Evolutionary conservation across 1,284 basidiomycete species (phyloP).

Genomic region (Xerocomus nothofagi): DNA sequence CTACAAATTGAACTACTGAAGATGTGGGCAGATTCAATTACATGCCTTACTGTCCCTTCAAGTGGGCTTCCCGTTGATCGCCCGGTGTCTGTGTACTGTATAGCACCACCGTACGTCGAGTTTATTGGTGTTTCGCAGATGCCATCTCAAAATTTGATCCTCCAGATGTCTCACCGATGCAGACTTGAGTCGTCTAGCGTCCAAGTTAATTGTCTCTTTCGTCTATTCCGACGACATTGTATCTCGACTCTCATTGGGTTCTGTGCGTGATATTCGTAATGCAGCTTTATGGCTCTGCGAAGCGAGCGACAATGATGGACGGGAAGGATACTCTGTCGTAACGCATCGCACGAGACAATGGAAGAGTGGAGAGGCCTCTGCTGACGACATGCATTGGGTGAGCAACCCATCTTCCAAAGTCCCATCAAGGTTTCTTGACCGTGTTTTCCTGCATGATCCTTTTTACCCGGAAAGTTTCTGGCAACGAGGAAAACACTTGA

Average conservation of each 20-base stretch:
- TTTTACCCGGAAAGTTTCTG: slow-evolving; percentile 53
- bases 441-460: background rate
- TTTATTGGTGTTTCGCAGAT: slow-evolving; percentile 3
- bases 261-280: slow-evolving; percentile 74
- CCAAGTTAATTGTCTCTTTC: slow-evolving; percentile 69
- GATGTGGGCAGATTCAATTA: slow-evolving; percentile 84
- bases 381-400: slow-evolving; percentile 68
- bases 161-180: slow-evolving; percentile 59
- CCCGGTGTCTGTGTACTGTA: slow-evolving; percentile 73
- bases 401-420: slow-evolving; percentile 18
- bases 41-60: slow-evolving; percentile 67
- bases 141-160: slow-evolving; percentile 6
- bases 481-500: slow-evolving; percentile 80
- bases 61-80: slow-evolving; percentile 71
- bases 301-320: slow-evolving; percentile 49
- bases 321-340: slow-evolving; percentile 60
- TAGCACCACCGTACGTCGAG: slow-evolving; percentile 71
- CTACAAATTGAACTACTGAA: slow-evolving; percentile 29
- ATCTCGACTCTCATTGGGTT: slow-evolving; percentile 73
- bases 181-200: slow-evolving; percentile 53
- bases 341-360: slow-evolving; percentile 57
- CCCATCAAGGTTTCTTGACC: slow-evolving; percentile 5
- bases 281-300: slow-evolving; percentile 79
- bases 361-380: slow-evolving; percentile 53
- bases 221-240: slow-evolving; percentile 84